Conservation (phyloP, 768 basidiomycete species). For the Mycena vulgaris region DNA sequence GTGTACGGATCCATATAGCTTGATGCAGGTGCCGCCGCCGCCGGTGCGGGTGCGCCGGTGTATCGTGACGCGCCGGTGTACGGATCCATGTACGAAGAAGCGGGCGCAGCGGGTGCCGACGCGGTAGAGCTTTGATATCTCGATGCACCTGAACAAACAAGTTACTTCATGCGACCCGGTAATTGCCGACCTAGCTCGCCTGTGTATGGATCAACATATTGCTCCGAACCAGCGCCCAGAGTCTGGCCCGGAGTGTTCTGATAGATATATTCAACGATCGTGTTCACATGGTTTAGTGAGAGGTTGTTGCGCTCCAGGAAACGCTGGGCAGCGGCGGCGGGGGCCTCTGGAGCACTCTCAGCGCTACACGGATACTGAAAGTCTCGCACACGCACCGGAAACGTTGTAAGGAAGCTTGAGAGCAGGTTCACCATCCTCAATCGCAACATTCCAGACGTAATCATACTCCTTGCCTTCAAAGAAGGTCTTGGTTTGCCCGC, state of each 20-base stretch:
- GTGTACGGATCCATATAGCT: constrained; percentile 76
- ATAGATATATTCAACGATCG: constrained; percentile 95
- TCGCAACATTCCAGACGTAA: constrained; percentile 99
- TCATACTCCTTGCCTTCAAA: constrained; percentile 93
- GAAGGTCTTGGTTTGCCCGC: constrained; percentile 87
- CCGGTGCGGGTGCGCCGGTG: constrained; percentile 55
- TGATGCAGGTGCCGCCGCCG: constrained; percentile 52
- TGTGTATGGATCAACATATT: constrained; percentile 92
- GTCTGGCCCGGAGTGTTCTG: constrained; percentile 88
- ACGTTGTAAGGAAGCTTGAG: constrained; percentile 96
- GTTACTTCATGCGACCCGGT: constrained; percentile 27
- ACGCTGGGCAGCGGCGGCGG: constrained; percentile 89
- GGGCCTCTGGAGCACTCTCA: constrained; percentile 78
- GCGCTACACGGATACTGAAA: constrained; percentile 6
- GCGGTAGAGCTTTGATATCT: constrained; percentile 67
- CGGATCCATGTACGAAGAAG: constrained; percentile 71
- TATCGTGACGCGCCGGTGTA: constrained; percentile 83
- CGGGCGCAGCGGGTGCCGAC: constrained; percentile 47
- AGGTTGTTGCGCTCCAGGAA: constrained; percentile 91
- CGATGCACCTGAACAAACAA: constrained; percentile 65
- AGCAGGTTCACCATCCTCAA: constrained; percentile 92
- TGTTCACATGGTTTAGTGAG: constrained; percentile 85
- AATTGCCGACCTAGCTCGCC: constrained; percentile 60
- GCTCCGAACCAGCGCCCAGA: constrained; percentile 69
- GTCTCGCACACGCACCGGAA: constrained; percentile 66